phyloP scores from a whole-genome alignment of 805 yeast species.

The Zygosaccharomyces bisporus region DNA sequence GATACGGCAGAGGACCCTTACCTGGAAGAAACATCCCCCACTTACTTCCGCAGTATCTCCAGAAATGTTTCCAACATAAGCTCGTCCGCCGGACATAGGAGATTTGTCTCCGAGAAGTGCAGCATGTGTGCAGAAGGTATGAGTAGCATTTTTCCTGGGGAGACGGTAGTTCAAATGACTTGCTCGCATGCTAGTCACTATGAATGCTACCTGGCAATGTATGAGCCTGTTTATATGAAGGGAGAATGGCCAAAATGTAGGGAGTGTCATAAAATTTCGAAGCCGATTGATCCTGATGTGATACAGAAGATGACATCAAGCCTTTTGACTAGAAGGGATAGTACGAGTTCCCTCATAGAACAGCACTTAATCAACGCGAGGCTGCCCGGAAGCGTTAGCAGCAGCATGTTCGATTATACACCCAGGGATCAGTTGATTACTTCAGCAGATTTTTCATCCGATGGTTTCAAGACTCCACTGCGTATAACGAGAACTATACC shows the following conservation, averaged over 20 bases:
- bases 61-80: constrained; percentile 17
- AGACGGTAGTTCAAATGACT: constrained; percentile 39
- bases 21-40: constrained; percentile 28
- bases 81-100: constrained; percentile 22
- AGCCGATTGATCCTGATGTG: constrained; percentile 32
- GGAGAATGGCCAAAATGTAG: constrained; percentile 29
- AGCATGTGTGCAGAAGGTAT: constrained; percentile 45
- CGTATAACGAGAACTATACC: constrained; percentile 4
- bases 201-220: constrained; percentile 39
- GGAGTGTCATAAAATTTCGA: constrained; percentile 23
- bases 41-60: constrained; percentile 15
- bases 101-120: constrained; percentile 35
- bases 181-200: constrained; percentile 46
- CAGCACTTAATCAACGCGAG: constrained; percentile 24
- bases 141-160: constrained; percentile 40
- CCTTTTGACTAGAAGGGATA: constrained; percentile 12
- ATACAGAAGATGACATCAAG: constrained; percentile 28
- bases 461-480: constrained; percentile 27
- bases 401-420: constrained; percentile 19
- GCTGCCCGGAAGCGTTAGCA: constrained; percentile 12
- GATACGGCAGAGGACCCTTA: constrained; percentile 19
- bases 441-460: constrained; percentile 30
- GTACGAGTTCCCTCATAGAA: constrained; percentile 5
- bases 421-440: constrained; percentile 32
- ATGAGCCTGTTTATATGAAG: constrained; percentile 19